Conservation (phyloP, 2,329 filamentous ascomycete genomes). For the Penicillium oxalicum region DNA sequence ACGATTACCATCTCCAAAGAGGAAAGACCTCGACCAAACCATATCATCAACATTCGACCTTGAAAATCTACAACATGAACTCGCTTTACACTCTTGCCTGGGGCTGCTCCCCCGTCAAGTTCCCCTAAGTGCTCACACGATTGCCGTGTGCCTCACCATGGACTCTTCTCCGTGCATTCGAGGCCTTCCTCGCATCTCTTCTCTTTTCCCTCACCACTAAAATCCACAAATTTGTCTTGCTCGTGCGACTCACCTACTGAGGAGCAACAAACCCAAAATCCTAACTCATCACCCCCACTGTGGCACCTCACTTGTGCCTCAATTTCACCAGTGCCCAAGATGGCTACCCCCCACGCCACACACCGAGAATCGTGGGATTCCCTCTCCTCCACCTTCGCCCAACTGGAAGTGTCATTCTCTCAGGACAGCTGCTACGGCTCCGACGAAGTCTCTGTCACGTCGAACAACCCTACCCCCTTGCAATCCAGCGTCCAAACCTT, state of each 20-base stretch:
- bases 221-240: not conserved
- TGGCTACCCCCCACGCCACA: slow-evolving; percentile 21
- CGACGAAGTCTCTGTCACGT: slow-evolving; percentile 32
- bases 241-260: slow-evolving; percentile 6
- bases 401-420: slow-evolving; percentile 33
- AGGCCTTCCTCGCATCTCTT: slow-evolving; percentile 29
- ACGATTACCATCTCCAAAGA: not conserved
- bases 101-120: slow-evolving; percentile 20
- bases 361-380: slow-evolving; percentile 34
- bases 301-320: slow-evolving; percentile 2
- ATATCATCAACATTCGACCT: slow-evolving; percentile 3
- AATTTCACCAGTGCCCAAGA: slow-evolving; percentile 14
- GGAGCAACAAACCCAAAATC: not conserved
- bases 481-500: slow-evolving; percentile 19
- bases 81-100: slow-evolving; percentile 17
- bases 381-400: slow-evolving; percentile 32
- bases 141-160: slow-evolving; percentile 26
- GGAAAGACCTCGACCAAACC: slow-evolving; percentile 2
- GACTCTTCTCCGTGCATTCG: slow-evolving; percentile 22
- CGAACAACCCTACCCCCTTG: slow-evolving; percentile 22
- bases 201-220: slow-evolving; percentile 9
- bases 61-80: slow-evolving; percentile 20
- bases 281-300: not conserved
- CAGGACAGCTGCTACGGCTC: slow-evolving; percentile 38
- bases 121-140: slow-evolving; percentile 23